A percentile compares a stretch with the other conserved stretches of the same genome.
These are phyloP conservation scores for Solanum pimpinellifolium DNA, from an alignment of 257 asterid genomes.

Conservation along the genomic window DNA sequence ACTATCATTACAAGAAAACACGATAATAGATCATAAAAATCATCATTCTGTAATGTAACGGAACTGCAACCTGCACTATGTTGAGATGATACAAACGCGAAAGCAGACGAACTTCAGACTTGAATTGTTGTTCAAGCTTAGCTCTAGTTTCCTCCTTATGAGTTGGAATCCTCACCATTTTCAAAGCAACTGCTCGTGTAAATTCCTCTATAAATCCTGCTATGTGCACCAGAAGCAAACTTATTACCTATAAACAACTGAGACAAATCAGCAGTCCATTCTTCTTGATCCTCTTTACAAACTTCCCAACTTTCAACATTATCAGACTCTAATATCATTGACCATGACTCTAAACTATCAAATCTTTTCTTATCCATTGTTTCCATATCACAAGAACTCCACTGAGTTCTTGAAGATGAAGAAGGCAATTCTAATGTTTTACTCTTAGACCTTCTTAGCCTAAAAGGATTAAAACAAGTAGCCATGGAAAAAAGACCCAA, in stretches of 20 bases:
- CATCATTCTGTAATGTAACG: background rate
- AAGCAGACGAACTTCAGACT: constrained; percentile 37
- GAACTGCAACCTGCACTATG: constrained; percentile 28
- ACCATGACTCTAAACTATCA: constrained; percentile 96
- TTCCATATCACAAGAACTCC: constrained; percentile 19
- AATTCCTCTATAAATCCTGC: constrained; percentile 70
- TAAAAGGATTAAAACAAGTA: constrained; percentile 67
- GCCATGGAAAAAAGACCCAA: constrained; percentile 21
- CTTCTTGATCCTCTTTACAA: constrained; percentile 53
- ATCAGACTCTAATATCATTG: constrained; percentile 88
- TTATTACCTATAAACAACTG: constrained; percentile 65
- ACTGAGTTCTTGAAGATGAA: constrained; percentile 35
- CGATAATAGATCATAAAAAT: background rate
- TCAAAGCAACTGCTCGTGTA: constrained; percentile 84
- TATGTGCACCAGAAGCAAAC: constrained; percentile 80
- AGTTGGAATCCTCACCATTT: constrained; percentile 68
- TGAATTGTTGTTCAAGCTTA: constrained; percentile 33
- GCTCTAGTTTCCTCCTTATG: constrained; percentile 30
- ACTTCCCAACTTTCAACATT: constrained; percentile 79
- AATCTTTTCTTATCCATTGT: constrained; percentile 78
- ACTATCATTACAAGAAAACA: background rate
- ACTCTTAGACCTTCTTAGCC: constrained; percentile 31
- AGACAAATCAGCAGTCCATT: constrained; percentile 79
- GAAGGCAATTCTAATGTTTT: constrained; percentile 30
- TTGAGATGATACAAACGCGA: constrained; percentile 35